phyloP scores from a whole-genome alignment of 179 eudicot species.

The Amaranthus tricolor region DNA sequence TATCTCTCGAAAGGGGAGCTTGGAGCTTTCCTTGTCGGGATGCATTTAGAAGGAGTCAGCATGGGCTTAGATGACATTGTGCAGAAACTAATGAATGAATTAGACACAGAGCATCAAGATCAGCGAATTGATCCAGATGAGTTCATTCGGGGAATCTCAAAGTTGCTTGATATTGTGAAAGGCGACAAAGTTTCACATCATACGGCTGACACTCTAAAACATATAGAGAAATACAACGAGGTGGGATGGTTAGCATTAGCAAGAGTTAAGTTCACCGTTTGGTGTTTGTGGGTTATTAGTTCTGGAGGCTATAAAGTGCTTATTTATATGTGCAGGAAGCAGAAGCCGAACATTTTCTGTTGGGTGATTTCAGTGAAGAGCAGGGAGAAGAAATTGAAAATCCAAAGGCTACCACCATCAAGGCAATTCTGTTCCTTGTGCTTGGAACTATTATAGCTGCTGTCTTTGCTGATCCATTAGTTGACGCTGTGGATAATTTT shows the following conservation, averaged over 20 bases:
- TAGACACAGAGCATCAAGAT: constrained; percentile 48
- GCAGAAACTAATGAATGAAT: constrained; percentile 48
- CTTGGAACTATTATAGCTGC: constrained; percentile 74
- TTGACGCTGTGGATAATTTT: constrained; percentile 81
- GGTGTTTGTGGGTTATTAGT: background rate
- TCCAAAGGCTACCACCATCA: constrained; percentile 38
- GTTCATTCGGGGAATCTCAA: constrained; percentile 50
- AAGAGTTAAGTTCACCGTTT: background rate
- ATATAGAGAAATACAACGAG: constrained; percentile 44
- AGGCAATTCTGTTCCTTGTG: constrained; percentile 55
- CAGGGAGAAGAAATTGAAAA: constrained; percentile 48
- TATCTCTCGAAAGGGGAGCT: constrained; percentile 49
- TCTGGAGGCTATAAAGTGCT: background rate
- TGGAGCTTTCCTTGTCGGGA: constrained; percentile 44
- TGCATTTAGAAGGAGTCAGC: constrained; percentile 36
- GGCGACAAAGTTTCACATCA: constrained; percentile 21
- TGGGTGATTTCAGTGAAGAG: constrained; percentile 47
- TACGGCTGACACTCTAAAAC: constrained; percentile 39
- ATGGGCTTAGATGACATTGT: constrained; percentile 44
- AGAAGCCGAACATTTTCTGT: constrained; percentile 31
- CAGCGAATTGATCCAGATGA: constrained; percentile 39
- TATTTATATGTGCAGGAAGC: constrained; percentile 32
- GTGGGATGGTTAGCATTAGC: constrained; percentile 31
- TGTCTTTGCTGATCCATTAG: constrained; percentile 92
- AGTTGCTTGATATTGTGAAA: constrained; percentile 34